Evolutionary conservation across 148 eudicot species (phyloP), one percentile per base, ranked within the genome.

Genomic region (Euryodendron excelsum): DNA sequence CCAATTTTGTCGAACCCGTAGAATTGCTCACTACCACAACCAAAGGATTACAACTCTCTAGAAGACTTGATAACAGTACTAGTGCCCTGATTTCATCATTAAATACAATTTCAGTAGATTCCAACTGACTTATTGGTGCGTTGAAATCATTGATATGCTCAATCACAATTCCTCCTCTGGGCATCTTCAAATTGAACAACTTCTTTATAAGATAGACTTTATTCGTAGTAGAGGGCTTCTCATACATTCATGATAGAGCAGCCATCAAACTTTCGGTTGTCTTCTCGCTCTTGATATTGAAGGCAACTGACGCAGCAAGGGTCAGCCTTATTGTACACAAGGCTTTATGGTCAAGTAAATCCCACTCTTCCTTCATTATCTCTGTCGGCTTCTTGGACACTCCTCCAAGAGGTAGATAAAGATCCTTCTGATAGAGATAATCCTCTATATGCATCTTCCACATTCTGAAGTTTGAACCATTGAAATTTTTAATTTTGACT

Each of bases 201-300:
- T n/a, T 73, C 64, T 36, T 50, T 11, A 48, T 50, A 1, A 72
- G 30, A 28, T 72, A 17, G 5, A 72, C 25, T 31, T 72, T 72
- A 4, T 72, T 72, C 9, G 23, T 0, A 39, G 59, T n/a, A 4
- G 60, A 72, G 0, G 60, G 60, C 25, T 72, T 50, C 34, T 72
- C 75, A 31, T 48, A 72, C 60, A 72, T 28, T 4, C 18, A 6
- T 13, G 75, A 72, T 15, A 72, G 50, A 14, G 60, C 23, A 1
- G 37, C 60, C 75, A 72, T 72, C 33, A 48, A 37, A 72, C 23
- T 11, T 21, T 8, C 15, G 1, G 39, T 28, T 6, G 61, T 72
- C 39, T 50, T 72, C 13, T 50, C 75, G 5, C 50, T 72, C 12
- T n/a, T n/a, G 7, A 72, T 72, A 23, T 52, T 72, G 61, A 72